Evolutionary conservation across 2,329 filamentous ascomycete species (phyloP).

Genomic region (Fusarium torulosum): DNA sequence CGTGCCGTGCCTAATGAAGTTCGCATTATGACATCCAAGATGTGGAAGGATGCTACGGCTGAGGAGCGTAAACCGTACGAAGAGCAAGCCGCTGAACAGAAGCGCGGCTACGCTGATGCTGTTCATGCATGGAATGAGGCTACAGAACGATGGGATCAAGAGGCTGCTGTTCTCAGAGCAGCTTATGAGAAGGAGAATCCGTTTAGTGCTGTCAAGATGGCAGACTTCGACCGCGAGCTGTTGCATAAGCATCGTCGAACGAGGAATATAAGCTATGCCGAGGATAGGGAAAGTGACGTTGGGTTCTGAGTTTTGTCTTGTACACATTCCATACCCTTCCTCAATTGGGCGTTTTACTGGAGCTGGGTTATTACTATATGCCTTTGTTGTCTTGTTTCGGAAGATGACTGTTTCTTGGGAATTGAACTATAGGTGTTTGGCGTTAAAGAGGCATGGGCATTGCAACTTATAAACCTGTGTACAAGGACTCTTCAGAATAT

Average conservation of each 20-base stretch:
- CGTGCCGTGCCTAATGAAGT: slow-evolving; percentile 80
- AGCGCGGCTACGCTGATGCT: slow-evolving; percentile 70
- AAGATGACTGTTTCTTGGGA: slow-evolving; percentile 1
- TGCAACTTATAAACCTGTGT: background rate
- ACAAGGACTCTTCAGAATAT: background rate
- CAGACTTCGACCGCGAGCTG: slow-evolving; percentile 41
- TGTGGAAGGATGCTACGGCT: slow-evolving; percentile 84
- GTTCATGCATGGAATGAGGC: slow-evolving; percentile 70
- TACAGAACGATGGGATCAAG: slow-evolving; percentile 78
- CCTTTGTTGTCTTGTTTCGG: slow-evolving; percentile 5
- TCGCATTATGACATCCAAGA: slow-evolving; percentile 84
- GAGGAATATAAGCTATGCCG: slow-evolving; percentile 56
- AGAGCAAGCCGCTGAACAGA: slow-evolving; percentile 78
- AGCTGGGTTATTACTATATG: slow-evolving; percentile 15
- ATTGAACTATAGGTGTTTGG: slow-evolving; percentile 24
- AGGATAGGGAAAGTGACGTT: slow-evolving; percentile 50
- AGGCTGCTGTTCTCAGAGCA: slow-evolving; percentile 67
- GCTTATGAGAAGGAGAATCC: slow-evolving; percentile 68
- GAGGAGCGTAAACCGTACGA: slow-evolving; percentile 83
- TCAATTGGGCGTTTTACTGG: slow-evolving; percentile 22
- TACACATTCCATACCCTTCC: slow-evolving; percentile 16
- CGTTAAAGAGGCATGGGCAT: slow-evolving; percentile 27
- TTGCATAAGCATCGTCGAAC: slow-evolving; percentile 53
- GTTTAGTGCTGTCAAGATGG: slow-evolving; percentile 39
- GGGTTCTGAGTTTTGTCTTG: slow-evolving; percentile 34